Percentiles rank a stretch among this genome's conserved stretches.
These are phyloP conservation scores for Mycena olivaceomarginata DNA, from an alignment of 768 basidiomycete species.

Conservation along the genomic window DNA sequence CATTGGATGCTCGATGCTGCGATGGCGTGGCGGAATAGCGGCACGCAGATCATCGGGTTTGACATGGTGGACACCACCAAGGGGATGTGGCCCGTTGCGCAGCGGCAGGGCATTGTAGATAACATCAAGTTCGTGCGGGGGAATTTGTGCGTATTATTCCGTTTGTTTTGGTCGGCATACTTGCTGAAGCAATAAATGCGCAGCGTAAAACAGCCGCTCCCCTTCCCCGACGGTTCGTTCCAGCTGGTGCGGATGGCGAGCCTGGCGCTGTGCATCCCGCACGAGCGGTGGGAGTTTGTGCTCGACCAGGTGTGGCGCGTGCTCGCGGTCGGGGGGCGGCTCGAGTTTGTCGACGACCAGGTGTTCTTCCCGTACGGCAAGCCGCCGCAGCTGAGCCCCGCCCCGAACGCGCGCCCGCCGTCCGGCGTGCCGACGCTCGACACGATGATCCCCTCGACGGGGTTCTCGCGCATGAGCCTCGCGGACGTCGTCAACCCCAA, in stretches of 20 bases:
- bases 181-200: background rate
- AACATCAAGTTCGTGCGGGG: slow-evolving; percentile 48
- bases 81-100: slow-evolving; percentile 40
- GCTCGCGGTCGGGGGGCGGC: slow-evolving; percentile 65
- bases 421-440: slow-evolving; percentile 24
- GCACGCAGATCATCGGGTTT: slow-evolving; percentile 61
- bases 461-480: slow-evolving; percentile 40
- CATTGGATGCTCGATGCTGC: slow-evolving; percentile 72
- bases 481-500: slow-evolving; percentile 33
- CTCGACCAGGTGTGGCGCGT: slow-evolving; percentile 68
- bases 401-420: background rate
- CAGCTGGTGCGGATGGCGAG: slow-evolving; percentile 74
- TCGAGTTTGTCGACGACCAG: slow-evolving; percentile 74
- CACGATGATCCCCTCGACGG: slow-evolving; percentile 31
- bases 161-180: background rate
- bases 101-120: slow-evolving; percentile 42
- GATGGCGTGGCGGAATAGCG: slow-evolving; percentile 62
- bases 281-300: slow-evolving; percentile 66
- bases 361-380: slow-evolving; percentile 65
- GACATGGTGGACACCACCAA: slow-evolving; percentile 50
- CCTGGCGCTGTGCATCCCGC: slow-evolving; percentile 65
- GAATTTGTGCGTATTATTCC: slow-evolving; percentile 46
- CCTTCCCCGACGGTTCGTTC: slow-evolving; percentile 69
- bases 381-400: slow-evolving; percentile 29
- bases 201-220: slow-evolving; percentile 65